Base-by-base conservation (phyloP, 2,329 filamentous ascomycete genomes). In the Monosporascus sp. region DNA sequence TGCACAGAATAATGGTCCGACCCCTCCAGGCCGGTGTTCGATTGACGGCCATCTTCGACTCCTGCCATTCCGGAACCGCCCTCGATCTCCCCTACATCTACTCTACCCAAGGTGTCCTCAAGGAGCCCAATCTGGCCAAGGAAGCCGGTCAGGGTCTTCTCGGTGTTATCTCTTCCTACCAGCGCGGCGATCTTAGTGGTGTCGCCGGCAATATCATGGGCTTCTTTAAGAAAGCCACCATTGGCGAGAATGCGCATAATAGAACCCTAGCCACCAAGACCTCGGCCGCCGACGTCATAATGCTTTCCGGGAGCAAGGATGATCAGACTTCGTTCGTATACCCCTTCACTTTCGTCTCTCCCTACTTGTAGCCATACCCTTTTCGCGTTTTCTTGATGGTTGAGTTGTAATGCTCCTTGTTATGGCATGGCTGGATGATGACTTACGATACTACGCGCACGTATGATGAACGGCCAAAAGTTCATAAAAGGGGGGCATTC, bases 281-380 rank as follows among this genome's bases (percentile, higher is more conserved):
- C 17, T 94, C 88, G 52, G 87, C 92, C 1, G 94, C 94, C 41
- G 94, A 99, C 72, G 94, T 99, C 34, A 84, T 99, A 69, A 96
- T 97, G 90, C 96, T 92, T 88, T 96, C 90, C 56, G 94, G 94
- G 53, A 95, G 90, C 76, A 97, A 96, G 73, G 94, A 99, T 68
- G 84, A 87, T 57, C 94, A 97, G 74, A 99, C 94, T 61, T 92
- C 88, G 86, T 87, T 74, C 71, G 82, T 83, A 66, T 63, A 66
- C 58, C 62, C 66, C 64, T 67, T 68, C 62, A 49, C 52, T 24
- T 50, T 61, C 45, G 51, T 49, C 22, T 53, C 50, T 40, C 27
- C 20, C 20, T 50, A 41, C 11, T 27, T n/a, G n/a, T 54, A 56
- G 52, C 52, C 53, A 56, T 56, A 55, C 45, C 52, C 34, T 46